Conservation (phyloP, 2,329 filamentous ascomycete genomes). For the Aspergillus oerlinghausenensis region DNA sequence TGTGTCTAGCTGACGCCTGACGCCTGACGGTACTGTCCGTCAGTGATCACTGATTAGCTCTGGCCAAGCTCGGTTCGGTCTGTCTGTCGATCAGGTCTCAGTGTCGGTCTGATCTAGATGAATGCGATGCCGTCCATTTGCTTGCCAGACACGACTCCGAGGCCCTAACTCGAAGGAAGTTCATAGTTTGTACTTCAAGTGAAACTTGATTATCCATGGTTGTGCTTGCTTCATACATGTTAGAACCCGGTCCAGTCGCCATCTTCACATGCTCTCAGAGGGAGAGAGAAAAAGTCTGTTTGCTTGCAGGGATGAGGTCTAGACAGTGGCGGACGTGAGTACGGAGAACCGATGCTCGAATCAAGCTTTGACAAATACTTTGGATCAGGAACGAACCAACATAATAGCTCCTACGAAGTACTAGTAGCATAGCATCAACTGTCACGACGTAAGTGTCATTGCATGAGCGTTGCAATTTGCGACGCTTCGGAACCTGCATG, state of each 20-base stretch:
- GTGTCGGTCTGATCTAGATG: neutral
- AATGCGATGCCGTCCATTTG: neutral
- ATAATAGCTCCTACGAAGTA: neutral
- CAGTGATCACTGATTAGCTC: neutral
- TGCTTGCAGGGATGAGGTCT: neutral
- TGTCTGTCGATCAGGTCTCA: neutral
- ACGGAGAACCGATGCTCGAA: neutral
- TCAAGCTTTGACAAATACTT: neutral
- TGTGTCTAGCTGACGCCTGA: too few relatives aligned
- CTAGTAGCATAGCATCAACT: neutral
- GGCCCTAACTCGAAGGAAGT: neutral
- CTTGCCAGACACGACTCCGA: neutral
- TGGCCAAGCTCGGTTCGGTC: neutral
- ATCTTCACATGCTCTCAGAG: neutral
- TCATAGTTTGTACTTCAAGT: neutral
- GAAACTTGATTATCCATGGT: neutral
- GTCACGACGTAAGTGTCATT: neutral
- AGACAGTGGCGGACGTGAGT: neutral
- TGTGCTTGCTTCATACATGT: neutral
- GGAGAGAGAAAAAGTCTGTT: neutral
- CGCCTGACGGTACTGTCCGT: too few relatives aligned
- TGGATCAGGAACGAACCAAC: neutral
- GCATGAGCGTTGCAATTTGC: neutral
- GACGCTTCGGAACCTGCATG: neutral
- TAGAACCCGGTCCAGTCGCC: neutral